phyloP scores from a whole-genome alignment of 2,329 filamentous ascomycete species.

The Lachnellula occidentalis region DNA sequence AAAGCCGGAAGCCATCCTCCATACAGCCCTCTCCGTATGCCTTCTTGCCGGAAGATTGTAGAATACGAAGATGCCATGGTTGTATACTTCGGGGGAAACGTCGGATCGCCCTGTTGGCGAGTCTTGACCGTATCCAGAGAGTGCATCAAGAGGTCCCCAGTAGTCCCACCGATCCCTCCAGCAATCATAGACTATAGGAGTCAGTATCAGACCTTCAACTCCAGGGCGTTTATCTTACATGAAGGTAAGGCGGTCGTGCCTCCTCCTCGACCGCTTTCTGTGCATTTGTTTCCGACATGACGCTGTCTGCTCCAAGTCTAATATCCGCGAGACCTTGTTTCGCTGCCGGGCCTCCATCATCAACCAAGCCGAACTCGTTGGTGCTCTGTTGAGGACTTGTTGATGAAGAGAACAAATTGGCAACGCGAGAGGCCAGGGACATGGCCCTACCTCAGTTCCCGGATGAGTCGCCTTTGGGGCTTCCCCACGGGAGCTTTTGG shows the following conservation, averaged over 20 bases:
- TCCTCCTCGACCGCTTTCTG: constrained; percentile 36
- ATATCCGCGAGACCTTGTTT: constrained; percentile 29
- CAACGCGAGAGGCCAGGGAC: constrained; percentile 51
- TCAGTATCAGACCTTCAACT: constrained; percentile 15
- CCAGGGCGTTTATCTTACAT: constrained; percentile 43
- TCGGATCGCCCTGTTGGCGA: constrained; percentile 90
- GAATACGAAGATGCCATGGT: constrained; percentile 86
- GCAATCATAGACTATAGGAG: constrained; percentile 78
- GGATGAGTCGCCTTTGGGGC: constrained; percentile 14
- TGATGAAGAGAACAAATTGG: constrained; percentile 44
- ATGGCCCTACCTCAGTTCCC: constrained; percentile 39
- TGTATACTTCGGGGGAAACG: constrained; percentile 87
- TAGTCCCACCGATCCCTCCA: constrained; percentile 85
- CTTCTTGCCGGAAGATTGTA: constrained; percentile 90
- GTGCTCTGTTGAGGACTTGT: constrained; percentile 19
- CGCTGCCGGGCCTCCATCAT: constrained; percentile 33
- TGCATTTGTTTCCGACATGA: constrained; percentile 26
- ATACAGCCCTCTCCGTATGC: constrained; percentile 78
- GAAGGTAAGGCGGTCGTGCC: constrained; percentile 55
- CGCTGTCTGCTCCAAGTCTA: constrained; percentile 22
- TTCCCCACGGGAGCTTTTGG: constrained; percentile 5
- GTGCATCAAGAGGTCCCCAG: constrained; percentile 97
- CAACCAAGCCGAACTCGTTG: constrained; percentile 29
- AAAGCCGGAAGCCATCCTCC: constrained; percentile 91
- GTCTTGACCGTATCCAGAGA: constrained; percentile 98